Base-by-base conservation (phyloP, 495 filamentous ascomycete species). In the Daldinia loculata region DNA sequence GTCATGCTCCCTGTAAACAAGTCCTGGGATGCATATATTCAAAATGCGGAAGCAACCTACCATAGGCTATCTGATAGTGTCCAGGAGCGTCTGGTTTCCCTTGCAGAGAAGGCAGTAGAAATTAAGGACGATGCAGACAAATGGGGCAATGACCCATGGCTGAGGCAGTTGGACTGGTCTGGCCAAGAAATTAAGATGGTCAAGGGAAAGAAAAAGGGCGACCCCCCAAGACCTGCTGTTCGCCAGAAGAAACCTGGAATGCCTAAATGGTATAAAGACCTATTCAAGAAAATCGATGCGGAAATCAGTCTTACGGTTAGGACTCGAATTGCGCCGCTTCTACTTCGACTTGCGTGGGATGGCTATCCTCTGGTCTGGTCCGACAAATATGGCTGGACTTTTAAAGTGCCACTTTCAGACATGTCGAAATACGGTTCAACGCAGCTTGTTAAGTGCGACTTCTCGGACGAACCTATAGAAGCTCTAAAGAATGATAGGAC, bases 191-290 rank as follows among this genome's bases (percentile, higher is more conserved):
- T 97, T 62, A 94, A 88, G 78, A 95, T 95, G 93, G 89, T 88
- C 6, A 97, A 97, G 78, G 90, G 89, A 5, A 97, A 95, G 80
- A 93, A 90, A 80, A 96, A 95, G 78, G 84, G 81, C 5, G 92
- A 94, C 60, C 89, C 91, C 30, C 90, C 90, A 2, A 85, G 92
- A 56, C 93, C 91, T 26, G 91, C 89, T 15, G 89, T 90, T 3
- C 84, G 91, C 27, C 95, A 98, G 80, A 98, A 98, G 83, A 92
- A 90, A 79, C 94, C 94, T 4, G 95, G 95, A 32, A 94, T 92
- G 92, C 95, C 95, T 0, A 85, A 91, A 67, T 99, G 95, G 95
- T 99, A 97, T 79, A 97, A 94, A 77, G 93, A 93, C 76, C 81
- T 98, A 19, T 97, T 97, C 68, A 61, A 84, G 2, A 92, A 88